A percentile compares a stretch with the other conserved stretches of the same genome.
Conservation (phyloP, 2,329 filamentous ascomycete species). For the Eutypella sp. region DNA sequence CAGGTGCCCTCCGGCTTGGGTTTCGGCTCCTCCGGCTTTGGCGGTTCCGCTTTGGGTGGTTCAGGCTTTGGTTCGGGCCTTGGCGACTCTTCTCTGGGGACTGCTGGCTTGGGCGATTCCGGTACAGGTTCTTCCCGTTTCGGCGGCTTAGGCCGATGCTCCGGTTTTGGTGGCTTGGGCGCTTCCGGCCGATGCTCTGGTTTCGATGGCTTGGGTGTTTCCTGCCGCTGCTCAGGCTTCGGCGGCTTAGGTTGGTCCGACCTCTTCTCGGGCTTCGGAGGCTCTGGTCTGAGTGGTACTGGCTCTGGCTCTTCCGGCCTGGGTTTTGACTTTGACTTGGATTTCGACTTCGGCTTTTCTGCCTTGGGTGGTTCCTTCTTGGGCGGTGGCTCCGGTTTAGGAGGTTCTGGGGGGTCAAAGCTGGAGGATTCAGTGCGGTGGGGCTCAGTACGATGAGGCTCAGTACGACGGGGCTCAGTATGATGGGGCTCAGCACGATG, state of each 20-base stretch:
- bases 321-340: neutral
- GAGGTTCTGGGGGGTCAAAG: too few relatives aligned
- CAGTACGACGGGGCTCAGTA: too few relatives aligned
- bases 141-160: too few relatives aligned
- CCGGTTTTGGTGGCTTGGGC: slow-evolving; percentile 10
- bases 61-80: slow-evolving; percentile 4
- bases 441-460: too few relatives aligned
- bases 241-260: slow-evolving; percentile 14
- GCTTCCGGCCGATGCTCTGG: slow-evolving; percentile 10
- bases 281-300: slow-evolving; percentile 6
- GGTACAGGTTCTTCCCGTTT: neutral
- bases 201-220: slow-evolving; percentile 11
- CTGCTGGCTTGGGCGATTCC: neutral
- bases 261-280: neutral
- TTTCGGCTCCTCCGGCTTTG: slow-evolving; percentile 30
- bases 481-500: slow-evolving; percentile 8
- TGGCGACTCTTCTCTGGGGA: neutral
- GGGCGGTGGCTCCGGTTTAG: slow-evolving; percentile 14
- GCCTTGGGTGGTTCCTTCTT: slow-evolving; percentile 16
- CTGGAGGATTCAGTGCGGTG: too few relatives aligned
- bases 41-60: slow-evolving; percentile 17
- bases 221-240: slow-evolving; percentile 11
- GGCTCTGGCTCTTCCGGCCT: slow-evolving; percentile 29
- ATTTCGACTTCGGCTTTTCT: slow-evolving; percentile 9
- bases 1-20: slow-evolving; percentile 49